These are phyloP conservation scores for Vitellaria paradoxa DNA, from an alignment of 179 eudicot genomes.

Conservation along the genomic window DNA sequence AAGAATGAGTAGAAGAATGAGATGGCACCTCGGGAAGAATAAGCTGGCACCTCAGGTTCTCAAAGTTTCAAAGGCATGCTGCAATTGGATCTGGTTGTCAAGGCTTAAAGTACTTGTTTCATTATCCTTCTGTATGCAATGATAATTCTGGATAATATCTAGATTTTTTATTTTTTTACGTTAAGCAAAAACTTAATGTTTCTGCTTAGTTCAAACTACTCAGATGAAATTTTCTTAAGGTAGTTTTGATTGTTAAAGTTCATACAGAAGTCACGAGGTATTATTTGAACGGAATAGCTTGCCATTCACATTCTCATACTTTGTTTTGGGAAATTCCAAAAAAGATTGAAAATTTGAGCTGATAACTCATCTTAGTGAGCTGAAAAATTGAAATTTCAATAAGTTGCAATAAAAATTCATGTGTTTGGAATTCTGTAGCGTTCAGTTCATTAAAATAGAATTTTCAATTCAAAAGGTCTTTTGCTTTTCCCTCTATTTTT, in stretches of 20 bases:
- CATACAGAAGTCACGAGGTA: neutral
- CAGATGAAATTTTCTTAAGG: neutral
- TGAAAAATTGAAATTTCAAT: too few relatives aligned
- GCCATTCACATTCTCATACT: too few relatives aligned
- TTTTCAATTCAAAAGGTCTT: too few relatives aligned
- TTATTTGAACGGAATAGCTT: too few relatives aligned
- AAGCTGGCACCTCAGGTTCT: neutral
- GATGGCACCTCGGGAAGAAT: neutral
- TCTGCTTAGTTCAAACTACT: neutral
- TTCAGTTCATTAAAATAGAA: too few relatives aligned
- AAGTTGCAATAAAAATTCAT: too few relatives aligned
- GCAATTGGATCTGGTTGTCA: neutral
- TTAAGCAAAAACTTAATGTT: neutral
- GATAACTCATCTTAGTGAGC: too few relatives aligned
- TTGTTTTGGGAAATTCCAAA: too few relatives aligned
- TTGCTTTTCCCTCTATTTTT: too few relatives aligned
- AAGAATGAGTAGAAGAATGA: conserved; percentile 54
- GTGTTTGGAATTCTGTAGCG: too few relatives aligned
- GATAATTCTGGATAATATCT: neutral
- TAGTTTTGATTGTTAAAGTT: neutral
- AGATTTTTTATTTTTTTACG: too few relatives aligned
- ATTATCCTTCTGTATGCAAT: neutral
- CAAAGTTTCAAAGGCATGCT: neutral
- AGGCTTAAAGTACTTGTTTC: neutral
- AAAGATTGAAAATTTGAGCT: too few relatives aligned